Base-by-base conservation (phyloP, 192 early-diverging fungal genomes). In the Entophlyctis luteolus region DNA sequence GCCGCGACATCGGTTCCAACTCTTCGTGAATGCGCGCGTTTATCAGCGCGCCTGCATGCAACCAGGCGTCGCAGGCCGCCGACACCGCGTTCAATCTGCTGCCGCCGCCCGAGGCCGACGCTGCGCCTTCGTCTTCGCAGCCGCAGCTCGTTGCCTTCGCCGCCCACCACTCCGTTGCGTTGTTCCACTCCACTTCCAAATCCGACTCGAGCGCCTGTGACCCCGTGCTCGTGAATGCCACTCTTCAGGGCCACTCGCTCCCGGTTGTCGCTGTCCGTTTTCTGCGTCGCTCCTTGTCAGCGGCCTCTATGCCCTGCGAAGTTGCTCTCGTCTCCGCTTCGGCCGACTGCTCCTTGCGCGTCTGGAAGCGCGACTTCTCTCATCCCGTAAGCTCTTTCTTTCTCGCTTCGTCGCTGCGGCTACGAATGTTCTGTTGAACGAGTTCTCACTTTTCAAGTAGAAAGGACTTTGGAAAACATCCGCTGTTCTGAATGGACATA, bases 261-360 rank as follows among this genome's bases (percentile, higher is more conserved):
- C 83, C 87, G 32, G 90, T 95, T 20, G 92, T 90, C 75, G 88
- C 88, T 70, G 85, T 90, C 10, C 75, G 79, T 2, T 92, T 88
- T 72, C 72, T 89, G 18, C 80, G 86, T 62, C 53, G 84, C 67
- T 86, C 83, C 77, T n/a, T n/a, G 73, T 8, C 14, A 48, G 59
- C 1, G 55, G 67, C 5, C 34, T 72, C 5, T 16, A 4, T 48
- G 38, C 81, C 81, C n/a, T 72, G 48, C 16, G 84, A 83, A 27
- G 78, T 86, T 18, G 86, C 82, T 10, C 73, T 94, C 2, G 81
- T 93, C 22, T 89, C 90, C 16, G 94, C 87, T 14, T 89, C 91
- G 2, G 88, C 89, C 2, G 92, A 94, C 65, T 80, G 80, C 62
- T 90, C 91, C 0, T 85, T 81, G 0, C 81, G 89, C 2, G 71